Percentiles rank a stretch among this genome's conserved stretches.
phyloP scores from a whole-genome alignment of 2,329 filamentous ascomycete genomes.

The Diaporthe longicolla region DNA sequence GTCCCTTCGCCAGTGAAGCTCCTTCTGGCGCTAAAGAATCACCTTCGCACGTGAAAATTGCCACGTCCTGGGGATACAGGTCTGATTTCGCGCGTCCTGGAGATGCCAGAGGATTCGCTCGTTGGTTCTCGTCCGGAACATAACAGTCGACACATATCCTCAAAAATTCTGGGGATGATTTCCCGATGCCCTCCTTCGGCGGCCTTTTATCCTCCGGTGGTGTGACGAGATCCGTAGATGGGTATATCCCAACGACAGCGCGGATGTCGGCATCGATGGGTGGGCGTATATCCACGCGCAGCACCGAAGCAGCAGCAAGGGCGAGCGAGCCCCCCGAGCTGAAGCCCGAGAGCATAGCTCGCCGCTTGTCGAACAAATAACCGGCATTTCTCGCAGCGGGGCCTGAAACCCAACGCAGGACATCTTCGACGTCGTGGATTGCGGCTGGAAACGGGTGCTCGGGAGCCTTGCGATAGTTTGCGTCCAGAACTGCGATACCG shows the following conservation, averaged over 20 bases:
- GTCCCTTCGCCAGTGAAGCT: too few relatives aligned
- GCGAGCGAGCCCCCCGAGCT: constrained; percentile 50
- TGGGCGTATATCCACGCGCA: not conserved
- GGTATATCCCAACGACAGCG: constrained; percentile 18
- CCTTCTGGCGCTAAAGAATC: too few relatives aligned
- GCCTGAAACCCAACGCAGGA: constrained; percentile 49
- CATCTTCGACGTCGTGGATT: constrained; percentile 56
- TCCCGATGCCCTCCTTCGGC: constrained; percentile 14
- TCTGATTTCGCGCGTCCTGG: too few relatives aligned
- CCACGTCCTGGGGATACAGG: too few relatives aligned
- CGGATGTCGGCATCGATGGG: not conserved
- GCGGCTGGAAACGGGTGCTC: constrained; percentile 61
- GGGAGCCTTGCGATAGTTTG: constrained; percentile 65
- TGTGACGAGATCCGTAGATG: constrained; percentile 18
- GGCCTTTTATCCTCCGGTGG: constrained; percentile 22
- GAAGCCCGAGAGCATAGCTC: constrained; percentile 47
- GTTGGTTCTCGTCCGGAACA: not conserved
- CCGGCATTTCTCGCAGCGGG: constrained; percentile 44
- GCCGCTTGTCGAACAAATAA: constrained; percentile 41
- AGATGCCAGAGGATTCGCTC: too few relatives aligned
- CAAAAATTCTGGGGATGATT: not conserved
- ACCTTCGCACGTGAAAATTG: too few relatives aligned
- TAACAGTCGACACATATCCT: constrained; percentile 22
- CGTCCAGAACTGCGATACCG: constrained; percentile 49
- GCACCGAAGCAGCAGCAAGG: constrained; percentile 45